Percentiles rank a stretch among this genome's conserved stretches.
phyloP scores from a whole-genome alignment of 2,329 filamentous ascomycete genomes.

The Colletotrichum theobromicola region DNA sequence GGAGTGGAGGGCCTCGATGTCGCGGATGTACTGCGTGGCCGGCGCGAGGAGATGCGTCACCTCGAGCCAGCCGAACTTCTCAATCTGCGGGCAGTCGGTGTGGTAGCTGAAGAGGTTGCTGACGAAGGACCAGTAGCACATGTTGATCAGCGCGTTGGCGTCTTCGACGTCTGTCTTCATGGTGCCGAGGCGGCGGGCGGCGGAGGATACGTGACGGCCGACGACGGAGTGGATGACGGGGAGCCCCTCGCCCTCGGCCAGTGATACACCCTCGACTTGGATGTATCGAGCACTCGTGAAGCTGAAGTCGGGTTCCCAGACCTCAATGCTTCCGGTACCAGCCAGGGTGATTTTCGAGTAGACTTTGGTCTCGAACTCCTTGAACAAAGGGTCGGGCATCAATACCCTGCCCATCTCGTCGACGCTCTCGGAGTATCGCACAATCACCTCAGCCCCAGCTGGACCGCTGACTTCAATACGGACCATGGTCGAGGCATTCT shows the following conservation, averaged over 20 bases:
- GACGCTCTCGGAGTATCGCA: slow-evolving; percentile 29
- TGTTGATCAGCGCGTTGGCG: slow-evolving; percentile 44
- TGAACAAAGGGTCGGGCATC: slow-evolving; percentile 47
- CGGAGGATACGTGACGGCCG: slow-evolving; percentile 43
- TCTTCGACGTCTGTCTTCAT: slow-evolving; percentile 45
- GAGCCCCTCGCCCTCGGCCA: slow-evolving; percentile 27
- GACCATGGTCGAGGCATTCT: slow-evolving; percentile 30
- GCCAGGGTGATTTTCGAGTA: slow-evolving; percentile 41
- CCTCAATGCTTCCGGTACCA: slow-evolving; percentile 31
- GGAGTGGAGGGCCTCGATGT: slow-evolving; percentile 50
- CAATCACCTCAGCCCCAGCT: slow-evolving; percentile 21
- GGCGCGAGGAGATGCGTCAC: slow-evolving; percentile 50
- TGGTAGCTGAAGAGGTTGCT: slow-evolving; percentile 51
- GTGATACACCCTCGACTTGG: slow-evolving; percentile 41
- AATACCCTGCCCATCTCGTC: slow-evolving; percentile 32
- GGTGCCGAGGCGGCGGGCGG: slow-evolving; percentile 36
- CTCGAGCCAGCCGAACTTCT: slow-evolving; percentile 55
- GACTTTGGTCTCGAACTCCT: slow-evolving; percentile 33
- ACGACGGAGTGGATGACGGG: slow-evolving; percentile 38
- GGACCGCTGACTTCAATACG: slow-evolving; percentile 23
- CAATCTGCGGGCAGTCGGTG: slow-evolving; percentile 51
- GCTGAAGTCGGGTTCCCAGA: slow-evolving; percentile 45
- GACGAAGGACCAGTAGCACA: slow-evolving; percentile 49
- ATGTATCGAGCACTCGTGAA: slow-evolving; percentile 47
- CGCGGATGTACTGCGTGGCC: slow-evolving; percentile 49